Conservation (phyloP, 805 yeast genomes). For the Lipomyces anomalus region DNA sequence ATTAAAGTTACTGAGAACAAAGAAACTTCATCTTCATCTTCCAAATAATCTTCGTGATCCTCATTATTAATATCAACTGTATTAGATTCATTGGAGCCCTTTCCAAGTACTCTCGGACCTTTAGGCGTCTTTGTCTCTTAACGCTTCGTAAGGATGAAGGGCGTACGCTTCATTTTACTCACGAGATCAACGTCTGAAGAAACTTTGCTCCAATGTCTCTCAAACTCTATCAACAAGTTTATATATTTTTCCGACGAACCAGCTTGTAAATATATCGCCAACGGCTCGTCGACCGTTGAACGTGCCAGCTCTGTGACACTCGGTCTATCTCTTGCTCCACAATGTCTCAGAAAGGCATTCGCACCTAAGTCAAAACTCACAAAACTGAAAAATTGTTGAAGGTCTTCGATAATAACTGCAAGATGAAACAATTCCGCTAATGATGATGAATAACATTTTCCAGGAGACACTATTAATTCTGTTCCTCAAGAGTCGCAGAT, state of each 20-base stretch:
- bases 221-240: conserved; percentile 23
- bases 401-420: conserved; percentile 26
- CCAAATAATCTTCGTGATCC: too few relatives aligned
- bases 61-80: too few relatives aligned
- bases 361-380: conserved; percentile 25
- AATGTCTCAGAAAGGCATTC: conserved; percentile 29
- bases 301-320: conserved; percentile 30
- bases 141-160: too few relatives aligned
- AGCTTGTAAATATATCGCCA: conserved; percentile 26
- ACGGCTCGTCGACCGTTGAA: conserved; percentile 27
- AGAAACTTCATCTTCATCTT: too few relatives aligned
- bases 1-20: too few relatives aligned
- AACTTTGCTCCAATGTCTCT: conserved; percentile 24
- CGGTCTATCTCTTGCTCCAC: conserved; percentile 35
- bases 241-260: conserved; percentile 26
- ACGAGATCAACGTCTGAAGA: conserved; percentile 21
- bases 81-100: too few relatives aligned
- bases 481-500: conserved; percentile 20
- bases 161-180: conserved; percentile 28
- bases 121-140: too few relatives aligned
- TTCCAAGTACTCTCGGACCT: too few relatives aligned
- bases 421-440: conserved; percentile 29
- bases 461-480: conserved; percentile 10
- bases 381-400: conserved; percentile 29
- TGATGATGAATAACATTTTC: conserved; percentile 17